phyloP scores from a whole-genome alignment of 768 basidiomycete genomes.

The Mycena crocata region DNA sequence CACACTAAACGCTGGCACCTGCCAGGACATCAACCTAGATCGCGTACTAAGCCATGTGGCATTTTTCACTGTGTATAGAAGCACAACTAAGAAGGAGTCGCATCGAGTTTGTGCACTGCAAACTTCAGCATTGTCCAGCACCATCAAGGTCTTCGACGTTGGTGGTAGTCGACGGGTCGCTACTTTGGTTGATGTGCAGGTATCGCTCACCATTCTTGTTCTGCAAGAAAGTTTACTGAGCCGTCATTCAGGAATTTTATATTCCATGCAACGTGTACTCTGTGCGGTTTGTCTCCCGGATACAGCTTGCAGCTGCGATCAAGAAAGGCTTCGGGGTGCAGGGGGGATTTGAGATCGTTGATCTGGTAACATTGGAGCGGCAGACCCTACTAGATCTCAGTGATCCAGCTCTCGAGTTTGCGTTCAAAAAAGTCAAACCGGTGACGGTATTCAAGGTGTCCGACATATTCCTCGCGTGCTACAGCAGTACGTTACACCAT shows the following conservation, averaged over 20 bases:
- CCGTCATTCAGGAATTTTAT: constrained; percentile 89
- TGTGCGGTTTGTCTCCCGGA: constrained; percentile 74
- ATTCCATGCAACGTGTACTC: constrained; percentile 83
- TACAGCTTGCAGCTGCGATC: constrained; percentile 33
- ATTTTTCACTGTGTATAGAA: constrained; percentile 76
- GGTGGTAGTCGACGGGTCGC: too few species aligned
- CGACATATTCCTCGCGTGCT: constrained; percentile 82
- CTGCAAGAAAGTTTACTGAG: too few species aligned
- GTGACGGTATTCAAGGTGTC: constrained; percentile 83
- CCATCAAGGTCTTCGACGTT: constrained; percentile 76
- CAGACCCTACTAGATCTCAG: constrained; percentile 83
- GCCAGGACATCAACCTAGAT: constrained; percentile 1
- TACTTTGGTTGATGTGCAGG: too few species aligned
- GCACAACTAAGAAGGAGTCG: constrained; percentile 61
- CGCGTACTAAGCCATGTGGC: constrained; percentile 16
- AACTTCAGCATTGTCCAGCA: constrained; percentile 76
- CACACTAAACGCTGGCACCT: neutral
- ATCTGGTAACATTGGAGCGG: constrained; percentile 80
- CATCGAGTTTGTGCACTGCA: constrained; percentile 81
- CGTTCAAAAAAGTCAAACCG: constrained; percentile 63
- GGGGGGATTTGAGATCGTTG: constrained; percentile 43
- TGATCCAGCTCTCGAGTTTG: constrained; percentile 64
- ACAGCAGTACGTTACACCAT: constrained; percentile 71
- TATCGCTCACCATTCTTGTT: too few species aligned
- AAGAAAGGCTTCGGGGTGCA: constrained; percentile 26